phyloP scores from a whole-genome alignment of 2,329 filamentous ascomycete genomes.

The Capronia americana region DNA sequence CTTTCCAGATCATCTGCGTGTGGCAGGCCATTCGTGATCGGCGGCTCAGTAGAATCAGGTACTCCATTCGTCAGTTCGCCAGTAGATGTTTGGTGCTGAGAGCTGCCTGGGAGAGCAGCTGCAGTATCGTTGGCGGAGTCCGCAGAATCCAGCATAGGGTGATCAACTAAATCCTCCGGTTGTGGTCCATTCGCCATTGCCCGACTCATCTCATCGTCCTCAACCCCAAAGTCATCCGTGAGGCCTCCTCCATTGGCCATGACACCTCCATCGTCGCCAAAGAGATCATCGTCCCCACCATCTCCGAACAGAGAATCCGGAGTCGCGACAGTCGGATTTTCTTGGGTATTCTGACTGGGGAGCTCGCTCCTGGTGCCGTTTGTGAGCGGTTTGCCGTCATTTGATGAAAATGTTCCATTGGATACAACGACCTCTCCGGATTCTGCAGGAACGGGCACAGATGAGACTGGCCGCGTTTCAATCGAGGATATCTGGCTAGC shows the following conservation, averaged over 20 bases:
- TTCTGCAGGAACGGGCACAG: slow-evolving; percentile 75
- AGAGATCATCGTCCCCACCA: slow-evolving; percentile 79
- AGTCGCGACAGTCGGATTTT: slow-evolving; percentile 68
- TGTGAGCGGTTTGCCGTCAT: slow-evolving; percentile 67
- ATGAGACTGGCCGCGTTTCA: slow-evolving; percentile 80
- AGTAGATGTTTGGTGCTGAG: slow-evolving; percentile 17
- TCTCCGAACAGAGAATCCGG: slow-evolving; percentile 85
- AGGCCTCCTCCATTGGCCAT: slow-evolving; percentile 55
- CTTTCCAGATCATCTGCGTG: slow-evolving; percentile 51
- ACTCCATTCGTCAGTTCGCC: slow-evolving; percentile 34
- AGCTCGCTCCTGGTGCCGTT: slow-evolving; percentile 58
- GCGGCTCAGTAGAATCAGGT: slow-evolving; percentile 38
- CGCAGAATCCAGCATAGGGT: slow-evolving; percentile 29
- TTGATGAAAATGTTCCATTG: slow-evolving; percentile 77
- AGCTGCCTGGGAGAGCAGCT: slow-evolving; percentile 19
- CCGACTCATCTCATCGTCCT: slow-evolving; percentile 81
- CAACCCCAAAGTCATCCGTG: slow-evolving; percentile 73
- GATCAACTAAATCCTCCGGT: slow-evolving; percentile 52
- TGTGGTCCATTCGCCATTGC: slow-evolving; percentile 71
- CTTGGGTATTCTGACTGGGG: slow-evolving; percentile 45
- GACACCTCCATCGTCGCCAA: slow-evolving; percentile 75
- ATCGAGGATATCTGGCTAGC: slow-evolving; percentile 87
- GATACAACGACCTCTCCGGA: slow-evolving; percentile 61
- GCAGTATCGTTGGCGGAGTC: slow-evolving; percentile 11
- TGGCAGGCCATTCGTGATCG: slow-evolving; percentile 50